Evolutionary conservation across 2,329 filamentous ascomycete species (phyloP), one percentile per base, ranked within the genome.

Genomic region (Aspergillus flavus): DNA sequence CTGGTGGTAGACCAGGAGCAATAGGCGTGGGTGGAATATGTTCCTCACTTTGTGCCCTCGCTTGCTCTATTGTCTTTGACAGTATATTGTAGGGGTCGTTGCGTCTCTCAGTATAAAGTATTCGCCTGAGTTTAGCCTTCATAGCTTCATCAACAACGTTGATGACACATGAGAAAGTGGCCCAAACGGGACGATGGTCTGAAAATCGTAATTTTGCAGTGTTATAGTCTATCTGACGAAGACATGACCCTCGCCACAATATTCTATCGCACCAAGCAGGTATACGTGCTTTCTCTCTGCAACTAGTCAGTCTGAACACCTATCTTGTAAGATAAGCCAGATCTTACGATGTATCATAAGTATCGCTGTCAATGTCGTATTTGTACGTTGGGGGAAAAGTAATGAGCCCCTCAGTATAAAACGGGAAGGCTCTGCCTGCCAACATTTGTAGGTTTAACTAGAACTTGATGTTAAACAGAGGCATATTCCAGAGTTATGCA

Each of bases 191-290:
- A n/a, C 94, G 87, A 77, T 99, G 95, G 73, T 99, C 95, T 0
- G 95, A 99, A 75, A 98, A 97, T 14, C 86, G 87, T 41, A 99
- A 82, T 34, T 92, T 89, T 4, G 94, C 93, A 59, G 87, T 90
- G 72, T 92, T 87, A 78, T 99, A 99, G 36, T 91, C 86, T 12
- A 91, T 82, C 75, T 98, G 95, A 48, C 89, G 88, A 41, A 99
- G 85, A 69, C 93, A 94, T 64, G 86, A 82, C 9, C 95, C 95
- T 79, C 94, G 96, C 63, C 92, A 90, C 10, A 99, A 81, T 53
- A 99, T 91, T 43, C 95, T 91, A 78, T 99, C 95, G 64, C 94
- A 97, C 95, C 95, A 99, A 0, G 95, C 95, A 3, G 95, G 95
- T 66, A 98, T 97, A 19, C 95, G 89, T 60, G 90, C 89, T 77